phyloP scores from a whole-genome alignment of 768 basidiomycete species.

The Agaricus subrufescens region DNA sequence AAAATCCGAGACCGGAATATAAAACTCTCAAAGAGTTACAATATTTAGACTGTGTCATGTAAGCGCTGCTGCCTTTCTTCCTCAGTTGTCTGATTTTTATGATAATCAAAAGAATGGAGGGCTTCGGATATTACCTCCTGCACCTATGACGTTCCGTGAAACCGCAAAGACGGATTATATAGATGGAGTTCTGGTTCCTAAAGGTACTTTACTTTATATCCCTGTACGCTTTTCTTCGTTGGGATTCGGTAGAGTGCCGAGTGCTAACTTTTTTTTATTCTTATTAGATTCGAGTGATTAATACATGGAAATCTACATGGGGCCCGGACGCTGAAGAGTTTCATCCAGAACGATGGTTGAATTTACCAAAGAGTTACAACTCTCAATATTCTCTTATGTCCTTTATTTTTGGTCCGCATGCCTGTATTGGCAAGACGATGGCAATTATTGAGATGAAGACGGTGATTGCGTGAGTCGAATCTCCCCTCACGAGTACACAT shows the following conservation, averaged over 20 bases:
- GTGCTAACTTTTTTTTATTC: too few relatives aligned
- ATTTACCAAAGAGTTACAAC: conserved; percentile 30
- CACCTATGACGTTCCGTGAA: conserved; percentile 33
- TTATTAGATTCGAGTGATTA: conserved; percentile 42
- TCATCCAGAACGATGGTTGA: conserved; percentile 41
- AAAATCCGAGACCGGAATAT: conserved; percentile 33
- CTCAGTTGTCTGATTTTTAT: background rate
- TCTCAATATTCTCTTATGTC: conserved; percentile 32
- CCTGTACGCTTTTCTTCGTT: conserved; percentile 23
- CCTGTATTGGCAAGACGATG: conserved; percentile 47
- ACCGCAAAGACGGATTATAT: conserved; percentile 35
- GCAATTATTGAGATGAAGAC: conserved; percentile 45
- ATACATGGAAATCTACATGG: conserved; percentile 47
- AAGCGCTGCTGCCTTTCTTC: background rate
- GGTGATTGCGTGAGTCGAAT: conserved; percentile 29
- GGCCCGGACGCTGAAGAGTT: conserved; percentile 49
- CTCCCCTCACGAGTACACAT: too few relatives aligned
- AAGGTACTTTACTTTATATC: conserved; percentile 39
- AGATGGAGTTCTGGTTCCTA: conserved; percentile 36
- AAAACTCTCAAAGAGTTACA: conserved; percentile 34
- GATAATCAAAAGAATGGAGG: conserved; percentile 30
- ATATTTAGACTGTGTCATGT: conserved; percentile 40
- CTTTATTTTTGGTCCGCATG: conserved; percentile 42
- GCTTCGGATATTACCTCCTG: conserved; percentile 38
- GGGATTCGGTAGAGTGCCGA: too few relatives aligned